These are phyloP conservation scores for Phoma sp. DNA, from an alignment of 2,329 filamentous ascomycete species.

Conservation along the genomic window DNA sequence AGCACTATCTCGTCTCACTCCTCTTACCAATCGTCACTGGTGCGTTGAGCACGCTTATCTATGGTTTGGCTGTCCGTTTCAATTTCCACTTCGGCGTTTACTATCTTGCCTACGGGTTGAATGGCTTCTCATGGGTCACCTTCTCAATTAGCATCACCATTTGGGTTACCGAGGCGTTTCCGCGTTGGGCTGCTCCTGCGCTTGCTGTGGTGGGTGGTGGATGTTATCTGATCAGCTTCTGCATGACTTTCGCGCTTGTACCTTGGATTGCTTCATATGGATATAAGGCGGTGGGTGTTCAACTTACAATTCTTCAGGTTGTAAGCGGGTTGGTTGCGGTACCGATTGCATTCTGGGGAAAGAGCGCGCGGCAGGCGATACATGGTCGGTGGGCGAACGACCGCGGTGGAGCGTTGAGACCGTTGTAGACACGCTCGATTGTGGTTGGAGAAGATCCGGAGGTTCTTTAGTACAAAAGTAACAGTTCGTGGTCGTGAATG, in stretches of 20 bases:
- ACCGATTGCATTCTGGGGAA: conserved; percentile 41
- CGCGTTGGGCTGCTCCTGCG: conserved; percentile 40
- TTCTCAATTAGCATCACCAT: conserved; percentile 32
- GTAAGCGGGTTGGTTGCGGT: conserved; percentile 29
- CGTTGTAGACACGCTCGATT: too few species aligned
- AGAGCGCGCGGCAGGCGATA: conserved; percentile 35
- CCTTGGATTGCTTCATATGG: conserved; percentile 37
- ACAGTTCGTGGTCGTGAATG: too few species aligned
- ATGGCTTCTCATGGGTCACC: conserved; percentile 32
- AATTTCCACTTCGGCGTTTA: conserved; percentile 20
- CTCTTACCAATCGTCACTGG: conserved; percentile 33
- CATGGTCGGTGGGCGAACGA: conserved; percentile 35
- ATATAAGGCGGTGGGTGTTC: conserved; percentile 36
- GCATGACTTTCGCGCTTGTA: conserved; percentile 29
- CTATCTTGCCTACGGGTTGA: conserved; percentile 35
- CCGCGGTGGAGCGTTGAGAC: conserved; percentile 35
- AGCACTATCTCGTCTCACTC: conserved; percentile 39
- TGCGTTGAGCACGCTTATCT: conserved; percentile 27
- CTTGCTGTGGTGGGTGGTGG: conserved; percentile 33
- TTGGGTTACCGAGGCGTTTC: conserved; percentile 43
- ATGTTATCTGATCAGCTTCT: conserved; percentile 30
- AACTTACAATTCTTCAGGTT: conserved; percentile 48
- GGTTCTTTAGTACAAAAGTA: too few species aligned
- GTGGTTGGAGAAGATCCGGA: too few species aligned
- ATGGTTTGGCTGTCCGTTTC: conserved; percentile 29